Conservation (phyloP, 768 basidiomycete species). For the Porpolomopsis calyptriformis region DNA sequence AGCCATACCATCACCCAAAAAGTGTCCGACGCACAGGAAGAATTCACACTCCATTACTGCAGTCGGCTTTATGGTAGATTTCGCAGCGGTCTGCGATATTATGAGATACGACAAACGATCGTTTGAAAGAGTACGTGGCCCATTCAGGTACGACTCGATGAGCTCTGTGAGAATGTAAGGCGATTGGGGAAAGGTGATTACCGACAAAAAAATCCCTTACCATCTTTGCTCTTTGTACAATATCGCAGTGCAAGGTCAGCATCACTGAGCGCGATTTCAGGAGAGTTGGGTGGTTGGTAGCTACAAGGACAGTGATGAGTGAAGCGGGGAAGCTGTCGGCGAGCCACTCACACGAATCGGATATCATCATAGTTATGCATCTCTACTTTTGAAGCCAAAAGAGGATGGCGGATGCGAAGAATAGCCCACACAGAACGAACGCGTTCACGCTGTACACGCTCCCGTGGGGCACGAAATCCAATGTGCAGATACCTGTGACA, state of each 20-base stretch:
- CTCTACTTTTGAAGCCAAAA: slow-evolving; percentile 51
- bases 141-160: slow-evolving; percentile 66
- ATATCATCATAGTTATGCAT: slow-evolving; percentile 57
- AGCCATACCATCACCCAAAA: slow-evolving; percentile 81
- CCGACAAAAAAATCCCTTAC: slow-evolving; percentile 23
- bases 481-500: slow-evolving; percentile 66
- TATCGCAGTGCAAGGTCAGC: slow-evolving; percentile 44
- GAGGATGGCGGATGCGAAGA: slow-evolving; percentile 56
- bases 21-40: slow-evolving; percentile 69
- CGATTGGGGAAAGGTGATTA: not conserved
- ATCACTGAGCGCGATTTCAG: slow-evolving; percentile 33
- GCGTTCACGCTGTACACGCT: slow-evolving; percentile 34
- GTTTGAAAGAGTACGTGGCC: slow-evolving; percentile 60
- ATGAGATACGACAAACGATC: slow-evolving; percentile 57
- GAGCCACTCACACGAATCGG: slow-evolving; percentile 46
- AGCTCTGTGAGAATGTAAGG: slow-evolving; percentile 32
- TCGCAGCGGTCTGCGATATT: slow-evolving; percentile 25
- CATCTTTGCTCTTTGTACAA: slow-evolving; percentile 42
- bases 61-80: slow-evolving; percentile 10
- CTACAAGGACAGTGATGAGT: slow-evolving; percentile 22
- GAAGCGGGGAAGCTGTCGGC: not conserved
- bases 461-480: slow-evolving; percentile 42
- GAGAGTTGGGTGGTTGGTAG: slow-evolving; percentile 33
- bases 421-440: slow-evolving; percentile 61
- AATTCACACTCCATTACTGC: slow-evolving; percentile 37